Conservation (phyloP, 441 rosid genomes). For the Populus trichocarpa region DNA sequence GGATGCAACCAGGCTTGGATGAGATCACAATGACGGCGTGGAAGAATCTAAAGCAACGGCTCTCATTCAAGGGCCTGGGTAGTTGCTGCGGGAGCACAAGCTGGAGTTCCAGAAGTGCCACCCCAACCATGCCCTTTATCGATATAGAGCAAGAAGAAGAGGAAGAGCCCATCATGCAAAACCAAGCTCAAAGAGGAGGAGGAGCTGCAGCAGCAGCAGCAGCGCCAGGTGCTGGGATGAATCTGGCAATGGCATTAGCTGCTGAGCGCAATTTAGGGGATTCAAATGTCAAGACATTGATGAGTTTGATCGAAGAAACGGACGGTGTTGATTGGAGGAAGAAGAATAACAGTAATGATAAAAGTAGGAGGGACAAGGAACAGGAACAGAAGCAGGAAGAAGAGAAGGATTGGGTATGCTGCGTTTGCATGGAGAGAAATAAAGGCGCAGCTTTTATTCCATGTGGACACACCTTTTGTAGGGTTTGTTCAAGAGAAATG, state of each 20-base stretch:
- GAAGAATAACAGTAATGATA: conserved; percentile 1
- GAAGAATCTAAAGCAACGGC: conserved; percentile 36
- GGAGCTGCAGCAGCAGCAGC: neutral
- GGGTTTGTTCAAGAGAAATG: conserved; percentile 52
- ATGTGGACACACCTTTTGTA: conserved; percentile 64
- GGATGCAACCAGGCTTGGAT: conserved; percentile 2
- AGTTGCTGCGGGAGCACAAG: conserved; percentile 51
- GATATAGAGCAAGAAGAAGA: conserved; percentile 18
- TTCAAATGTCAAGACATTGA: conserved; percentile 38
- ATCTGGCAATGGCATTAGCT: conserved; percentile 55
- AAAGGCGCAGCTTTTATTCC: conserved; percentile 75
- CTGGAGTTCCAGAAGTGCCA: conserved; percentile 19
- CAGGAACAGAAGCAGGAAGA: neutral
- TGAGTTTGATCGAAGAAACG: conserved; percentile 66
- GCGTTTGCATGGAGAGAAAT: conserved; percentile 66
- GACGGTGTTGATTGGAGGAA: conserved; percentile 51
- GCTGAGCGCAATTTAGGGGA: conserved; percentile 47
- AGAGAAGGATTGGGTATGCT: conserved; percentile 46
- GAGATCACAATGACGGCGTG: conserved; percentile 14
- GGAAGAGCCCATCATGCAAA: conserved; percentile 1
- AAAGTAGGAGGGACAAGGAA: neutral
- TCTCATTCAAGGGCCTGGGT: conserved; percentile 47
- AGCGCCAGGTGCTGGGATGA: conserved; percentile 33
- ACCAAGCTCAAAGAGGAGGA: conserved; percentile 6
- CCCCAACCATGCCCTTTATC: conserved; percentile 23